Conservation (phyloP, 106 monocot genomes). For the Chionographis japonica region DNA sequence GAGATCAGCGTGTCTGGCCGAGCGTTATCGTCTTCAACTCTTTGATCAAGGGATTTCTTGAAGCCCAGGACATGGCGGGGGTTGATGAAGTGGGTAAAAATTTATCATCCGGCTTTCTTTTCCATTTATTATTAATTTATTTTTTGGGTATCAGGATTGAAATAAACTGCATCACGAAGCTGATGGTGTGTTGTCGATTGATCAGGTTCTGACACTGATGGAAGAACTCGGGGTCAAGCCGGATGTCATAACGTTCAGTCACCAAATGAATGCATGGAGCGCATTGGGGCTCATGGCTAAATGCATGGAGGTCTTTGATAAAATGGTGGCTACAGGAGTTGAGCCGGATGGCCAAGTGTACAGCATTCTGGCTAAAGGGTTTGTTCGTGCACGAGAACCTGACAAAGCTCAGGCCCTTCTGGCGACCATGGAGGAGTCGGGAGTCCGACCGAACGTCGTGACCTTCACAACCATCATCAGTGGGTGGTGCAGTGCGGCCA, state of each 20-base stretch:
- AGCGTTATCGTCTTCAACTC: constrained; percentile 79
- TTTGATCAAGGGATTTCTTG: constrained; percentile 85
- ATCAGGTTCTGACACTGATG: constrained; percentile 69
- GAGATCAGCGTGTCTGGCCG: constrained; percentile 47
- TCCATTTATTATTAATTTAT: not conserved
- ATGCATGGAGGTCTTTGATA: constrained; percentile 68
- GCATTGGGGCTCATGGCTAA: constrained; percentile 59
- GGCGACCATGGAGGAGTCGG: constrained; percentile 42
- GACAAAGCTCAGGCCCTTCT: constrained; percentile 73
- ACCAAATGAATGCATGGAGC: constrained; percentile 79
- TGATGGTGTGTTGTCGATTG: not conserved
- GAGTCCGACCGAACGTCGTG: constrained; percentile 62
- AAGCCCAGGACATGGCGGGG: constrained; percentile 50
- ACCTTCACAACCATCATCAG: constrained; percentile 91
- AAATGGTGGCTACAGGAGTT: constrained; percentile 56
- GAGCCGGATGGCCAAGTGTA: constrained; percentile 75
- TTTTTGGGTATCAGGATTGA: not conserved
- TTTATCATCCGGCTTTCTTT: not conserved
- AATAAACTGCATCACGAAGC: not conserved
- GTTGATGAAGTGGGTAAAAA: constrained; percentile 56
- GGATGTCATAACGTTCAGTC: constrained; percentile 86
- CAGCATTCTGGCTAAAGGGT: constrained; percentile 90
- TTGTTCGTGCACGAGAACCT: constrained; percentile 68
- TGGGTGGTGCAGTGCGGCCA: constrained; percentile 80
- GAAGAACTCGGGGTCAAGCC: constrained; percentile 57